Conservation (phyloP, 2,329 filamentous ascomycete species). For the Colletotrichum shisoi region DNA sequence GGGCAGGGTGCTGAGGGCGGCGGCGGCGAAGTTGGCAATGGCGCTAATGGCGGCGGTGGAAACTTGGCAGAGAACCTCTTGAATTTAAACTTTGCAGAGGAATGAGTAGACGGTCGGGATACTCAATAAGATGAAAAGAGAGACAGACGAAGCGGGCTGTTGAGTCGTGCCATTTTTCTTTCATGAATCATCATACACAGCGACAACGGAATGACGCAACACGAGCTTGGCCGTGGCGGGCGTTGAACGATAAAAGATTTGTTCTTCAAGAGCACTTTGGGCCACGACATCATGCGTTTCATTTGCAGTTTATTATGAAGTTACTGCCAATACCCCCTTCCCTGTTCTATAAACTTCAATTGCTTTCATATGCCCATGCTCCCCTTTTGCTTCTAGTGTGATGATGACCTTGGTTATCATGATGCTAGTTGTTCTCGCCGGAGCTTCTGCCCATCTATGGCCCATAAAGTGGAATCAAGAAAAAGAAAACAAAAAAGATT, state of each 20-base stretch:
- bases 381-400: constrained; percentile 5
- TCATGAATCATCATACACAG: neutral
- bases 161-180: neutral
- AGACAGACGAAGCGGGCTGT: neutral
- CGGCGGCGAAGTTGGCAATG: neutral
- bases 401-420: constrained; percentile 2
- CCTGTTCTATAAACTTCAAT: constrained; percentile 35
- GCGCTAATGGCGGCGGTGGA: constrained; percentile 12
- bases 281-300: constrained; percentile 30
- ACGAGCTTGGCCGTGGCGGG: neutral
- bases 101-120: neutral
- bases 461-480: neutral
- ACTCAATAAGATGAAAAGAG: too few relatives aligned
- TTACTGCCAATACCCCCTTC: constrained; percentile 27
- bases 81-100: constrained; percentile 33
- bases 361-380: constrained; percentile 26
- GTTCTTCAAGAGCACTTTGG: constrained; percentile 6
- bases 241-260: constrained; percentile 2
- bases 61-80: constrained; percentile 35
- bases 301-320: constrained; percentile 21
- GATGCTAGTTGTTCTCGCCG: neutral
- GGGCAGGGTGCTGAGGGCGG: constrained; percentile 16
- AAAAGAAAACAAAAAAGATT: constrained; percentile 14
- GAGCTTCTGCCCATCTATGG: neutral
- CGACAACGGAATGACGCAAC: too few relatives aligned